Base-by-base conservation (phyloP, 2,329 filamentous ascomycete genomes). In the Hypoxylon sp. region DNA sequence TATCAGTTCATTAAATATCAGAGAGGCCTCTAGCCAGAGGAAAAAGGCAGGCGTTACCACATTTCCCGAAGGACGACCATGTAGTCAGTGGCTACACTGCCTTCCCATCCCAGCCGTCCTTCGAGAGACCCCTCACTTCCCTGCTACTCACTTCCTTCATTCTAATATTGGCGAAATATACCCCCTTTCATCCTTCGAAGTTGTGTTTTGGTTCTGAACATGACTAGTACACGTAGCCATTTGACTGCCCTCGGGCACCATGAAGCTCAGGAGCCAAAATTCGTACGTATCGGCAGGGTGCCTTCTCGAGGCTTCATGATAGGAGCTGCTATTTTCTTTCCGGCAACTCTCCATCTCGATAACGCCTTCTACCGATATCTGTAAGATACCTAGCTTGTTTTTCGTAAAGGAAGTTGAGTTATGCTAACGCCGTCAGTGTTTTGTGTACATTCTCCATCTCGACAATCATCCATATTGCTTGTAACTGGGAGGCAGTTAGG, bases 271-370 rank as follows among this genome's bases (percentile, higher is more conserved):
- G 54, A 45, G 25, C 30, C 29, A 8, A 30, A 23, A 11, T 29
- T 57, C 32, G 34, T n/a, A 21, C 16, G 27, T 47, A 29, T 39
- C 19, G n/a, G 14, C 12, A 51, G 30, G 43, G 63, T 71, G 32
- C 5, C 69, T n/a, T 69, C 70, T 45, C 61, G 59, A 39, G 70
- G 71, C 29, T 12, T 69, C 23, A 73, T 74, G 73, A 57, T 69
- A 46, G 72, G 70, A 16, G 32, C 71, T 21, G 71, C 71, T 14
- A 56, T 72, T 46, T 9, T 63, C 41, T 59, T 68, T 43, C 58
- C 63, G 19, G 69, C 47, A 11, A 43, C 70, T n/a, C 2, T 21
- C 21, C 58, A 51, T 5, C 51, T 58, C 19, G 67, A 71, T 21
- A 21, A 59, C 34, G 16, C 34, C 3, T 48, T 70, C 6, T 71